Base-by-base conservation (phyloP, 2,329 filamentous ascomycete species). In the Microsporum canis region DNA sequence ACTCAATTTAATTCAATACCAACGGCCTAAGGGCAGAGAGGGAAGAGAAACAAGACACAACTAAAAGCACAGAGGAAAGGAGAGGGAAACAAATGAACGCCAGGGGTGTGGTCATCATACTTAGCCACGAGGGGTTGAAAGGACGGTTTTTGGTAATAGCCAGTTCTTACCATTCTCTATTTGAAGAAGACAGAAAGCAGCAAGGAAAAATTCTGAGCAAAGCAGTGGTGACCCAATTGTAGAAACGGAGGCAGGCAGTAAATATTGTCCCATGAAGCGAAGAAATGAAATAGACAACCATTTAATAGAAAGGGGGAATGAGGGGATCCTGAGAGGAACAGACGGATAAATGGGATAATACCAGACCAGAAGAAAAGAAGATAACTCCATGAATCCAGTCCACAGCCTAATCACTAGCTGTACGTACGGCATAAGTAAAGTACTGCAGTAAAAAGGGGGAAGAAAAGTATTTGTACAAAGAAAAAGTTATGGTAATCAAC, bases 61-160 rank as follows among this genome's bases (percentile, higher is more conserved):
- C 34, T 36, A 36, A 55, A 55, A 55, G 61, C 17, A 23, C 17
- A 53, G 61, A 57, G 57, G 41, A 62, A 61, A 27, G 55, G 59
- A 65, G 57, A 62, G 45, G 59, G 61, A 62, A 65, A 66, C 60
- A 51, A 59, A 56, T 56, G 51, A 56, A 38, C 51, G 43, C 43
- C 43, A 5, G 4, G 17, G 43, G n/a, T 4, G 23, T 47, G 38
- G 38, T 39, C 14, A 47, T 47, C n/a, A 17, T 47, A 43, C 17
- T 8, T 17, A 5, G 17, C 17, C 23, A 5, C 2, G 34, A 14
- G 14, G 23, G 33, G 51, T 5, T 5, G 34, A 33, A 56, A 14
- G 34, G 7, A 51, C 23, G 47, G 23, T 39, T 7, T 36, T 36
- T 39, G 38, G 38, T 39, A 31, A 29, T 51, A 31, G 45, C 27